These are phyloP conservation scores for Silene conica DNA, from an alignment of 148 eudicot genomes.

Conservation along the genomic window DNA sequence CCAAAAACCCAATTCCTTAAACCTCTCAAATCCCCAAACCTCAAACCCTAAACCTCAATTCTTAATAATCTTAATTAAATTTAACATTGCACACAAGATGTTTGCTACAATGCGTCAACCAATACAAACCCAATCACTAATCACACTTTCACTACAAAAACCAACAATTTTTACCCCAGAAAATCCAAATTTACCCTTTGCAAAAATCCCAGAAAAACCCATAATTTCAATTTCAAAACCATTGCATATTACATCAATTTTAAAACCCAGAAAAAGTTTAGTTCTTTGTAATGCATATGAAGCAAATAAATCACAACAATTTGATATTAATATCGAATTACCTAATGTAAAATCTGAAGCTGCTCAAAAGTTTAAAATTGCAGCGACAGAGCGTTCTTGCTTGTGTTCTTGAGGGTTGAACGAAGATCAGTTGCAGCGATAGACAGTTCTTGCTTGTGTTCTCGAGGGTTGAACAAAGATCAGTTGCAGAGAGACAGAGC, in stretches of 20 bases:
- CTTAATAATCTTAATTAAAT: neutral
- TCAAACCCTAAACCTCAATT: neutral
- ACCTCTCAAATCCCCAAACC: neutral
- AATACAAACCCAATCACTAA: conserved; percentile 24
- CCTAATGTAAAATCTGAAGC: conserved; percentile 34
- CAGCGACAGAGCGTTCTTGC: no score
- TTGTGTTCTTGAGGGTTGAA: no score
- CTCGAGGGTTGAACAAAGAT: neutral
- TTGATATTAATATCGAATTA: conserved; percentile 39
- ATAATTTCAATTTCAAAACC: conserved; percentile 32
- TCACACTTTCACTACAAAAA: conserved; percentile 28
- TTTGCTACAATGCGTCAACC: conserved; percentile 38
- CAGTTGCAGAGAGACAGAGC: neutral
- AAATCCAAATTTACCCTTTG: neutral
- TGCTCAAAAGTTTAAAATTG: conserved; percentile 46
- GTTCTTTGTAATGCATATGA: conserved; percentile 47
- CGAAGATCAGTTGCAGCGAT: no score
- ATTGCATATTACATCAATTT: conserved; percentile 27
- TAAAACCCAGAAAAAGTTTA: conserved; percentile 24
- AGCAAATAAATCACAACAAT: conserved; percentile 33
- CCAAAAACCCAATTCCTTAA: neutral
- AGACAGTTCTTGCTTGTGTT: no score
- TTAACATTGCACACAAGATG: conserved; percentile 34
- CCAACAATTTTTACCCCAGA: conserved; percentile 22
- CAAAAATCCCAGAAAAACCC: conserved; percentile 18